A percentile compares a stretch with the other conserved stretches of the same genome.
phyloP scores from a whole-genome alignment of 2,329 filamentous ascomycete species.

The Aspergillus luchuensis region DNA sequence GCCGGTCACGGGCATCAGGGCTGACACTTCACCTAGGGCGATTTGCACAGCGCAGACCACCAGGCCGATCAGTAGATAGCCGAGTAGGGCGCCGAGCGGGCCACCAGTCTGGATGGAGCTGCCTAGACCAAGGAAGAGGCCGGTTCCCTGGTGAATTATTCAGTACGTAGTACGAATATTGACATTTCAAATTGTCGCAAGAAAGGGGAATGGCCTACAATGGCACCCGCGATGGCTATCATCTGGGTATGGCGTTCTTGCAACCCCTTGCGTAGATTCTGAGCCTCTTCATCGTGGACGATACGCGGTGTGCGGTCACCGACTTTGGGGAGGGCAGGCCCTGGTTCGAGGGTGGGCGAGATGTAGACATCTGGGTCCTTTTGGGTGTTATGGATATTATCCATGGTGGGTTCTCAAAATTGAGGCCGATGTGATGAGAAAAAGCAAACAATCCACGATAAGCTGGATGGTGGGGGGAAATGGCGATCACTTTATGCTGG shows the following conservation, averaged over 20 bases:
- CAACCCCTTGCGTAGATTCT: constrained; percentile 48
- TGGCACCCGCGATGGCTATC: constrained; percentile 50
- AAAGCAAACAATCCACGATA: neutral
- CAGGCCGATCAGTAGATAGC: constrained; percentile 52
- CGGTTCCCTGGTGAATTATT: constrained; percentile 39
- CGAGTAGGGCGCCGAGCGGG: constrained; percentile 54
- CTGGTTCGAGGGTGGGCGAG: neutral
- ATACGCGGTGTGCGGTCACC: constrained; percentile 14
- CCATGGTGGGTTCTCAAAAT: neutral
- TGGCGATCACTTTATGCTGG: neutral
- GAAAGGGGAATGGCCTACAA: constrained; percentile 28
- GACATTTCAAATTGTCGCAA: too few relatives aligned
- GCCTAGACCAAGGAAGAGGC: constrained; percentile 56
- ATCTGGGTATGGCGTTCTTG: constrained; percentile 49
- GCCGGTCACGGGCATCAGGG: constrained; percentile 55
- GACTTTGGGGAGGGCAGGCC: neutral
- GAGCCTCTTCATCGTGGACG: constrained; percentile 48
- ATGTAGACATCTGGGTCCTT: neutral
- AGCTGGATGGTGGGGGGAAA: neutral
- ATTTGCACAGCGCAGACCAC: constrained; percentile 55
- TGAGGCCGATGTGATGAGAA: neutral
- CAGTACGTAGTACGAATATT: too few relatives aligned
- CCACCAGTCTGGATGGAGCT: constrained; percentile 53
- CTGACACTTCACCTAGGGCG: constrained; percentile 54
- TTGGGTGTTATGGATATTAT: neutral